Evolutionary conservation across 352 stramenopile genomes (phyloP).

Genomic region (Globisporangium apiculatum): DNA sequence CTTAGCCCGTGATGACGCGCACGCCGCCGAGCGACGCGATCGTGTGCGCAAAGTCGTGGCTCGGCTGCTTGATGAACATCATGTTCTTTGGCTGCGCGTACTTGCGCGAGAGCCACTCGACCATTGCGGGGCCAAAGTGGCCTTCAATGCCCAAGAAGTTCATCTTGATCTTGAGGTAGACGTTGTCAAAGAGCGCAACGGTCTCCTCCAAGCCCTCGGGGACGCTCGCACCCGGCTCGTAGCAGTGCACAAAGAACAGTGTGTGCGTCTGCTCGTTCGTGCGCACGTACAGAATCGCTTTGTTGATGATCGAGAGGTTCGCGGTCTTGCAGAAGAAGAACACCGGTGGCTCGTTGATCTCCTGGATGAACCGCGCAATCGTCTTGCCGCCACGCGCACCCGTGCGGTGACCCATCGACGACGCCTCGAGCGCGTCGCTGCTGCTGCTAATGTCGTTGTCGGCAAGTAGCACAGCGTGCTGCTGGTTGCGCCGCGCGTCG

Average conservation of each 20-base stretch:
- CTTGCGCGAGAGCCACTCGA: constrained; percentile 89
- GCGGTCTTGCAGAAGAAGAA: constrained; percentile 93
- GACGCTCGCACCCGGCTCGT: constrained; percentile 46
- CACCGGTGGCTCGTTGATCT: constrained; percentile 87
- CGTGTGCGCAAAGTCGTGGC: constrained; percentile 91
- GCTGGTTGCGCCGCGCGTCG: constrained; percentile 9
- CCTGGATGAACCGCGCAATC: constrained; percentile 74
- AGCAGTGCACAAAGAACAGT: constrained; percentile 90
- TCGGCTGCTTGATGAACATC: constrained; percentile 96
- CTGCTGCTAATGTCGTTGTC: constrained; percentile 15
- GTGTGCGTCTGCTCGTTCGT: constrained; percentile 91
- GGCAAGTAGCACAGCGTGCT: constrained; percentile 7
- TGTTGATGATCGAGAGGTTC: constrained; percentile 93
- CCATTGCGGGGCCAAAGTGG: constrained; percentile 81
- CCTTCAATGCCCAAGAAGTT: constrained; percentile 88
- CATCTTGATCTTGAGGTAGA: constrained; percentile 95
- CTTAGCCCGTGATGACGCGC: constrained; percentile 86
- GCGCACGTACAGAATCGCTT: constrained; percentile 93
- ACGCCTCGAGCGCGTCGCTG: constrained; percentile 14
- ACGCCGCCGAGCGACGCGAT: constrained; percentile 88
- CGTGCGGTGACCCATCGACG: constrained; percentile 46
- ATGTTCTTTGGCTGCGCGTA: constrained; percentile 91
- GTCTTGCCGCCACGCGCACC: constrained; percentile 78
- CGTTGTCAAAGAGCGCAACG: constrained; percentile 88
- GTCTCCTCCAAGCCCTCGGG: constrained; percentile 79